phyloP scores from a whole-genome alignment of 2,329 filamentous ascomycete species.

The Paracoccidioides lutzii region DNA sequence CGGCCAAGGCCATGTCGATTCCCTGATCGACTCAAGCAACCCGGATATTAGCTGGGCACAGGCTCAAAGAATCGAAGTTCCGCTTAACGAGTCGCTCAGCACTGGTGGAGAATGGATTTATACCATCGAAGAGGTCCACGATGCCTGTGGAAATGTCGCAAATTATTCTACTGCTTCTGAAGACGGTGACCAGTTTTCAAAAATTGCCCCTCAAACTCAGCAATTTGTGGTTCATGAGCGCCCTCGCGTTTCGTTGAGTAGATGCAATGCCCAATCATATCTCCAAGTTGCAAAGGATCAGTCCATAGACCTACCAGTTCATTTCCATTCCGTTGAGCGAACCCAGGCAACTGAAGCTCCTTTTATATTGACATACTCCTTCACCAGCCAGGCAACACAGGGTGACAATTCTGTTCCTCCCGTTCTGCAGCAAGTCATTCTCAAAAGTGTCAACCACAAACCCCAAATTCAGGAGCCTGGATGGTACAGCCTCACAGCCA shows the following conservation, averaged over 20 bases:
- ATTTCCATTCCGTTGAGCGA: constrained; percentile 51
- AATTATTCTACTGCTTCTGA: constrained; percentile 54
- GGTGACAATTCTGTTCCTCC: constrained; percentile 48
- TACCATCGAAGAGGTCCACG: constrained; percentile 78
- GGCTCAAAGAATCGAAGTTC: constrained; percentile 60
- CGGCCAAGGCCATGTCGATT: constrained; percentile 44
- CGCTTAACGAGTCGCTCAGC: constrained; percentile 79
- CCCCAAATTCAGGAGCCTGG: constrained; percentile 64
- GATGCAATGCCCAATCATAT: constrained; percentile 67
- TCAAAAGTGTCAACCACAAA: constrained; percentile 46
- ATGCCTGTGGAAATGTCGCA: constrained; percentile 76
- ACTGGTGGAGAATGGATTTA: constrained; percentile 75
- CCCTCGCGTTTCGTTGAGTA: constrained; percentile 56
- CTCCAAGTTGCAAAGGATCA: constrained; percentile 71
- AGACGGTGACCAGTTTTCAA: constrained; percentile 49
- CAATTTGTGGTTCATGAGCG: constrained; percentile 77
- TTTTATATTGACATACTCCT: constrained; percentile 67
- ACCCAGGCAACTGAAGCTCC: constrained; percentile 47
- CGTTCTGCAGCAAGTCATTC: constrained; percentile 46
- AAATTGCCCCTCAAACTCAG: constrained; percentile 54
- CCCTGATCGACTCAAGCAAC: constrained; percentile 41
- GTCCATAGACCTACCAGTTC: constrained; percentile 54
- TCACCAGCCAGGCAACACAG: constrained; percentile 64
- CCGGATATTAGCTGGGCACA: constrained; percentile 61
- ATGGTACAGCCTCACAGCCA: constrained; percentile 69